A percentile compares a stretch with the other conserved stretches of the same genome.
These are phyloP conservation scores for Kappamyces sp. DNA, from an alignment of 192 early-diverging fungal genomes.

Conservation along the genomic window DNA sequence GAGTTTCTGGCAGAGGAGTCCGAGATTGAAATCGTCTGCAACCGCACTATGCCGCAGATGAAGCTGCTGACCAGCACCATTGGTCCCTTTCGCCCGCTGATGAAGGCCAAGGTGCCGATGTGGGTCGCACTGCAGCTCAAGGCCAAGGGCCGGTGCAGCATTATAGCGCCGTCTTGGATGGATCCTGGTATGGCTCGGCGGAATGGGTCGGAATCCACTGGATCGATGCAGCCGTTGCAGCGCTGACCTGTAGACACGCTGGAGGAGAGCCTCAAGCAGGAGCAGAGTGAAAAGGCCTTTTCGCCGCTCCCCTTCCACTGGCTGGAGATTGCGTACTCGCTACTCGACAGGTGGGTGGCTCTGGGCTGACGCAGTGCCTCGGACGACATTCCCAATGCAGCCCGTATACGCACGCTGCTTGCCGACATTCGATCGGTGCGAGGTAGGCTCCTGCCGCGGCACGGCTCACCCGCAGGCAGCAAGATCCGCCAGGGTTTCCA, in stretches of 20 bases:
- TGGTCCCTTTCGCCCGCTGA: constrained; percentile 78
- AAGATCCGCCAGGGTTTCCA: constrained; percentile 71
- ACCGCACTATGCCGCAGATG: constrained; percentile 61
- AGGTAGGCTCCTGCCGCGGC: constrained; percentile 23
- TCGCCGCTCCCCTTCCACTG: constrained; percentile 69
- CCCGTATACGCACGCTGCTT: constrained; percentile 64
- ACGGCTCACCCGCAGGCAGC: constrained; percentile 17
- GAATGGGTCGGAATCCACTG: neutral
- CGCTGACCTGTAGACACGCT: constrained; percentile 49
- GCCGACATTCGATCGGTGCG: constrained; percentile 80
- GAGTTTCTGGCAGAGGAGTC: constrained; percentile 84
- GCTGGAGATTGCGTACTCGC: constrained; percentile 73
- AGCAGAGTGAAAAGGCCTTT: constrained; percentile 57
- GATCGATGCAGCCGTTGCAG: neutral
- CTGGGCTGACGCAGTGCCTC: constrained; percentile 48
- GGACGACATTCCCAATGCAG: constrained; percentile 76
- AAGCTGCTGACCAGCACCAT: constrained; percentile 67
- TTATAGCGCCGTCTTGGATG: constrained; percentile 78
- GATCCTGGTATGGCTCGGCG: constrained; percentile 44
- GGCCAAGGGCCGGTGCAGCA: constrained; percentile 71
- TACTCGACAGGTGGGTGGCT: constrained; percentile 60
- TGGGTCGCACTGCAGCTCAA: constrained; percentile 86
- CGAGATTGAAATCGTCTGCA: constrained; percentile 65
- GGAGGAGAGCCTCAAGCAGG: constrained; percentile 53
- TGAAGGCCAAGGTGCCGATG: constrained; percentile 66